Evolutionary conservation across 1,139 yeast genomes (phyloP).

Genomic region (Pneumocystis sp.): DNA sequence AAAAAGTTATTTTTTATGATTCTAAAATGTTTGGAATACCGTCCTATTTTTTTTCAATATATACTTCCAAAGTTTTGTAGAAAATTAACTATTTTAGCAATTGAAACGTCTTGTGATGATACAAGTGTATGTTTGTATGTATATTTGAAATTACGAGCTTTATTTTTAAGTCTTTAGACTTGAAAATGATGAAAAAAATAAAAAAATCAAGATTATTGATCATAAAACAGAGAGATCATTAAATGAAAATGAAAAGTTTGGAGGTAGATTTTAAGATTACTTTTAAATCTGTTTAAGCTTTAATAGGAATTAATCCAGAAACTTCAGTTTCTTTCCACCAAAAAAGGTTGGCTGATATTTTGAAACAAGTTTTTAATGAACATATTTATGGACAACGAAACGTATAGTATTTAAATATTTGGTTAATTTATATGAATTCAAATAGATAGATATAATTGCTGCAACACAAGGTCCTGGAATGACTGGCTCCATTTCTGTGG

Average conservation of each 20-base stretch:
- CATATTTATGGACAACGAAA: constrained; percentile 34
- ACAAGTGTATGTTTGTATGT: constrained; percentile 57
- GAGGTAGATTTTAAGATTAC: constrained; percentile 28
- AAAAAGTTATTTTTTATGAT: not conserved
- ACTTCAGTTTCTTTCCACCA: constrained; percentile 40
- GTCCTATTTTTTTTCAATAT: not conserved
- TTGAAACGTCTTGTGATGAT: constrained; percentile 74
- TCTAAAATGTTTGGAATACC: not conserved
- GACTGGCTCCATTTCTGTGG: constrained; percentile 75
- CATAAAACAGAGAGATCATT: constrained; percentile 49
- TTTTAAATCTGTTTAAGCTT: not conserved
- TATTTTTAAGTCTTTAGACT: constrained; percentile 20
- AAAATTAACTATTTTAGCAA: not conserved
- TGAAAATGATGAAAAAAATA: constrained; percentile 29
- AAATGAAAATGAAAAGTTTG: constrained; percentile 41
- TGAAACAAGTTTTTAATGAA: constrained; percentile 46
- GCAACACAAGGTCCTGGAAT: constrained; percentile 97
- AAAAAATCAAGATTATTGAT: constrained; percentile 39
- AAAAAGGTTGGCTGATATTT: not conserved
- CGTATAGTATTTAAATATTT: constrained; percentile 23
- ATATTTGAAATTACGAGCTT: not conserved
- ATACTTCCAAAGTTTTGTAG: not conserved
- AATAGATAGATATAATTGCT: constrained; percentile 57
- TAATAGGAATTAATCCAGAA: constrained; percentile 56
- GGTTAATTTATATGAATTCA: constrained; percentile 5